These are phyloP conservation scores for Thielaviopsis populi DNA, from an alignment of 2,329 filamentous ascomycete species.

Conservation along the genomic window DNA sequence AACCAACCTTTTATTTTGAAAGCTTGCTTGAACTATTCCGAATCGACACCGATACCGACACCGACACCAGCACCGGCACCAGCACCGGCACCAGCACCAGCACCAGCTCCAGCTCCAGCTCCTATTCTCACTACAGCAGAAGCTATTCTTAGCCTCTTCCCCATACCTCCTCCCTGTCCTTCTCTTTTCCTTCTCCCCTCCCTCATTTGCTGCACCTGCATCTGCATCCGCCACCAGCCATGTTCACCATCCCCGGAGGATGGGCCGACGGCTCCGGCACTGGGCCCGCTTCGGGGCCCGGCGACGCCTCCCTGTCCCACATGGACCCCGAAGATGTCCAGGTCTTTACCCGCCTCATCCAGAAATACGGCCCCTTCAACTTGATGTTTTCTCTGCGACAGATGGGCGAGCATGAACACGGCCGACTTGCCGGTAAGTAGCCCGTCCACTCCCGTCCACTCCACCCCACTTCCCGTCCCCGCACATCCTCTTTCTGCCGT, in stretches of 20 bases:
- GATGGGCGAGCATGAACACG: constrained; percentile 15
- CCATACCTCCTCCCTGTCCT: too few species aligned
- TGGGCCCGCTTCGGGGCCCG: not conserved
- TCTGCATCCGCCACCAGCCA: not conserved
- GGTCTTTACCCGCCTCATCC: constrained; percentile 15
- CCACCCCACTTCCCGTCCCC: too few species aligned
- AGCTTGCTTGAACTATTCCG: too few species aligned
- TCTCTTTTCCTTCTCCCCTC: not conserved
- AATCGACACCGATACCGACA: not conserved
- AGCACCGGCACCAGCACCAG: not conserved
- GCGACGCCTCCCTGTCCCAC: not conserved
- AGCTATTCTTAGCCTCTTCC: not conserved
- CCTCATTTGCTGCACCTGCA: not conserved
- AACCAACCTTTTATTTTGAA: not conserved
- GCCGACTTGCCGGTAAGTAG: constrained; percentile 1
- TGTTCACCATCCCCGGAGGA: constrained; percentile 16
- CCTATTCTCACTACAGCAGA: not conserved
- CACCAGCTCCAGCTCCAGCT: not conserved
- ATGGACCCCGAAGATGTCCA: constrained; percentile 17
- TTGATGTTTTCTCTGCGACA: constrained; percentile 18
- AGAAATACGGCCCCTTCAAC: constrained; percentile 18
- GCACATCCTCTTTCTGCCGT: not conserved
- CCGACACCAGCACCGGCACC: not conserved
- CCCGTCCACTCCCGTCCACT: too few species aligned
- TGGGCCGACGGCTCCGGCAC: constrained; percentile 16